These are phyloP conservation scores for Phytophthora palmivora DNA, from an alignment of 352 stramenopile genomes.

Conservation along the genomic window DNA sequence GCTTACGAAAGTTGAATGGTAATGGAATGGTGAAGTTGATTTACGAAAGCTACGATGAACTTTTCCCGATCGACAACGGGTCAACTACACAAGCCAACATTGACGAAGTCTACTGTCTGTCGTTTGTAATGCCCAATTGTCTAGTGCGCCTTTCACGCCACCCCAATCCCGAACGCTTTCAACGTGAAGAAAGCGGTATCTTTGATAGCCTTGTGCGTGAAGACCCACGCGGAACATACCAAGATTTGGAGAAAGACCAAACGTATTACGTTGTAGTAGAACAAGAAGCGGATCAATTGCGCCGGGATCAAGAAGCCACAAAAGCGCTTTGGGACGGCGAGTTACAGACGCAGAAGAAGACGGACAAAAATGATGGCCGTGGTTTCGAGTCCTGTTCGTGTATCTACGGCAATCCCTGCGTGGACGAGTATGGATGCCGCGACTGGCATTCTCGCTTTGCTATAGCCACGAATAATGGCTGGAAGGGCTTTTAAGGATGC, in stretches of 20 bases:
- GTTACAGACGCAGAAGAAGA: conserved; percentile 41
- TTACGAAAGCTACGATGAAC: conserved; percentile 91
- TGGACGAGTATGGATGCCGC: conserved; percentile 91
- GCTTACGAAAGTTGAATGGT: conserved; percentile 48
- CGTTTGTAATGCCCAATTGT: conserved; percentile 91
- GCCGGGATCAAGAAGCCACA: conserved; percentile 66
- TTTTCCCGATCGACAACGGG: conserved; percentile 81
- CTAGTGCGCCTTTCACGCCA: conserved; percentile 72
- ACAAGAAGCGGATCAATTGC: conserved; percentile 76
- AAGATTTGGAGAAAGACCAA: conserved; percentile 63
- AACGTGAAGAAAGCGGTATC: conserved; percentile 51
- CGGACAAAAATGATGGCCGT: conserved; percentile 60
- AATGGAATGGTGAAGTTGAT: conserved; percentile 80
- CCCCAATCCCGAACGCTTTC: conserved; percentile 58
- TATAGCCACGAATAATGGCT: conserved; percentile 87
- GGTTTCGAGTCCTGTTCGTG: conserved; percentile 89
- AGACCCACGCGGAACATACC: conserved; percentile 76
- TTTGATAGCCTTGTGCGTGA: conserved; percentile 72
- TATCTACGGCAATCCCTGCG: conserved; percentile 91
- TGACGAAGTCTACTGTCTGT: conserved; percentile 89
- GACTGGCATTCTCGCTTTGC: conserved; percentile 89
- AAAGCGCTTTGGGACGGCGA: conserved; percentile 57
- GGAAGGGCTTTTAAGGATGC: conserved; percentile 81
- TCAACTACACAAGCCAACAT: conserved; percentile 78
- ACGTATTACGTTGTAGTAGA: conserved; percentile 89